Percentiles rank a stretch among this genome's conserved stretches.
phyloP scores from a whole-genome alignment of 176 grass and related monocot species.

The Puya raimondii region DNA sequence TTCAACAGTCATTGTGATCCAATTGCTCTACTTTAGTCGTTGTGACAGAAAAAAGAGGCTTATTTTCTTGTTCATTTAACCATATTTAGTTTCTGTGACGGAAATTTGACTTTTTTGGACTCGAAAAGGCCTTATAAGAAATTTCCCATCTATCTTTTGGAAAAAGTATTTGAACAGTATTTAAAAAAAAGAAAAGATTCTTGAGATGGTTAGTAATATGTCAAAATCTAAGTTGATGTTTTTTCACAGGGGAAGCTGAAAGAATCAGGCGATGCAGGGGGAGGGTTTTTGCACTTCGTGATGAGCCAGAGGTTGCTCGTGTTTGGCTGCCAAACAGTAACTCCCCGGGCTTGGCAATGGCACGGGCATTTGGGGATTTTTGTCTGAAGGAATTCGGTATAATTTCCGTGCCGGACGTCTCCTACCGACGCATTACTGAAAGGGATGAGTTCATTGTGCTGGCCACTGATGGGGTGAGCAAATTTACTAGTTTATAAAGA shows the following conservation, averaged over 20 bases:
- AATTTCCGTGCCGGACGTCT: constrained; percentile 66
- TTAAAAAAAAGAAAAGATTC: no score
- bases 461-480: constrained; percentile 68
- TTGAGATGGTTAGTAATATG: no score
- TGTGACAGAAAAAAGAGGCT: no score
- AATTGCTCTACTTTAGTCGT: no score
- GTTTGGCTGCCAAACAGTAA: constrained; percentile 71
- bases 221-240: background rate
- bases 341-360: constrained; percentile 66
- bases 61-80: no score
- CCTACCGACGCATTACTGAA: constrained; percentile 40
- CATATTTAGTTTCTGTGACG: no score
- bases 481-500: background rate
- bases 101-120: no score
- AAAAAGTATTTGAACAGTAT: no score
- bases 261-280: constrained; percentile 60
- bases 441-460: constrained; percentile 69
- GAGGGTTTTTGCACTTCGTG: constrained; percentile 60
- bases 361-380: constrained; percentile 80
- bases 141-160: no score
- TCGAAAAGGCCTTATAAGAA: no score
- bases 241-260: constrained; percentile 50
- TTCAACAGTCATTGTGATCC: no score
- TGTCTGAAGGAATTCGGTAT: constrained; percentile 61
- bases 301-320: constrained; percentile 63